These are phyloP conservation scores for Schizonepeta tenuifolia DNA, from an alignment of 257 asterid genomes.

Conservation along the genomic window DNA sequence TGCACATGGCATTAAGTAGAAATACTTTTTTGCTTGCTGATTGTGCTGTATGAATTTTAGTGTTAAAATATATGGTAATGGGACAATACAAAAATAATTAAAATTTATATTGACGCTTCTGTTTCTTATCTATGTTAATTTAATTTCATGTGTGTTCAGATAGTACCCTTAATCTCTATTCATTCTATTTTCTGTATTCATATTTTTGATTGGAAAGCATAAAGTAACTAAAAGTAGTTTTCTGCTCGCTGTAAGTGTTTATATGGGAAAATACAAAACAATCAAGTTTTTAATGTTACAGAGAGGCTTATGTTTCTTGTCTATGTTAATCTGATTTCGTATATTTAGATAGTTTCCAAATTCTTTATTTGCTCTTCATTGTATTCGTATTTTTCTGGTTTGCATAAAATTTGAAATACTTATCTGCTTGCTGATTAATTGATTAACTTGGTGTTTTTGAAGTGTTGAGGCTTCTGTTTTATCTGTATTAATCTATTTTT, in stretches of 20 bases:
- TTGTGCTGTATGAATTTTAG: neutral
- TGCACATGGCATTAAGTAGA: neutral
- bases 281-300: too few species aligned
- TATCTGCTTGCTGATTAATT: neutral
- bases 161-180: neutral
- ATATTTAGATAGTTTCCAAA: too few species aligned
- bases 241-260: neutral
- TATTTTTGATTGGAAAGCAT: neutral
- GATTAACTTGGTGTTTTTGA: neutral
- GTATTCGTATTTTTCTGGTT: too few species aligned
- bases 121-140: neutral
- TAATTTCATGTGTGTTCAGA: neutral
- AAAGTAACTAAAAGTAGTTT: neutral
- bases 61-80: neutral
- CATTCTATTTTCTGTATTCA: neutral
- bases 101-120: neutral
- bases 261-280: too few species aligned
- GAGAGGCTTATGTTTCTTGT: too few species aligned
- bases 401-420: neutral
- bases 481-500: neutral
- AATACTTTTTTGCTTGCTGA: neutral
- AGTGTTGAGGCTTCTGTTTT: neutral
- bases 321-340: too few species aligned
- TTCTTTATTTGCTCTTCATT: too few species aligned
- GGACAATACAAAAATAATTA: neutral